phyloP scores from a whole-genome alignment of 768 basidiomycete species.

The Rubroboletus pulcherrimus region DNA sequence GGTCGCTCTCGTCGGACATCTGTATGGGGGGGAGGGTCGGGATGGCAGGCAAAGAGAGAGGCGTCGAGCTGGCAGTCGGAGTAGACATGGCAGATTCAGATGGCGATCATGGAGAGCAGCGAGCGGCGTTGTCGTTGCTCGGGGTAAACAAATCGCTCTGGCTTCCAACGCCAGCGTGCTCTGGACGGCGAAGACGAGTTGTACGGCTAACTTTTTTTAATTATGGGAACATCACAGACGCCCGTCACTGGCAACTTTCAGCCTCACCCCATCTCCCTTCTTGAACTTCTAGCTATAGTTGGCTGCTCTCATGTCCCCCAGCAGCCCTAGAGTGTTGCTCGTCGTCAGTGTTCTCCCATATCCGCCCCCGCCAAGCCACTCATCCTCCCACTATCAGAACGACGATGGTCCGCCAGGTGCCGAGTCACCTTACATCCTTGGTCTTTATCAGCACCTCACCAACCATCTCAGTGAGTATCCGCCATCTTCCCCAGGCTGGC shows the following conservation, averaged over 20 bases:
- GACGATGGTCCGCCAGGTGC: slow-evolving; percentile 78
- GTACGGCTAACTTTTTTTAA: slow-evolving; percentile 8
- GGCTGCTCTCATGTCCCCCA: slow-evolving; percentile 6
- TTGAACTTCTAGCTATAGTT: neutral
- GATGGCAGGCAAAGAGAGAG: slow-evolving; percentile 33
- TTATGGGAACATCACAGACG: slow-evolving; percentile 23
- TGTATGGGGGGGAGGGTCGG: slow-evolving; percentile 44
- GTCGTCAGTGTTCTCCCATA: slow-evolving; percentile 35
- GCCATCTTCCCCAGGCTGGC: neutral
- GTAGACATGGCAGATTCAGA: slow-evolving; percentile 22
- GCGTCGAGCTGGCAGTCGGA: slow-evolving; percentile 13
- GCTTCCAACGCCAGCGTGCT: neutral
- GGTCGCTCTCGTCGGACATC: slow-evolving; percentile 35
- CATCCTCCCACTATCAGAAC: slow-evolving; percentile 45
- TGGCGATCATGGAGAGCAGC: slow-evolving; percentile 10
- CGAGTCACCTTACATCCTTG: slow-evolving; percentile 74
- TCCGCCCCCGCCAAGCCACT: neutral
- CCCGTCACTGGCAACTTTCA: slow-evolving; percentile 1
- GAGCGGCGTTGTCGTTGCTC: slow-evolving; percentile 6
- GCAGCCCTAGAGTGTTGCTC: slow-evolving; percentile 35
- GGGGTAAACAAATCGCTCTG: neutral
- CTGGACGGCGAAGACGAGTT: slow-evolving; percentile 8
- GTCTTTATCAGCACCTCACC: slow-evolving; percentile 61
- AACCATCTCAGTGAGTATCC: slow-evolving; percentile 49
- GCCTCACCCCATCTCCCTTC: neutral